phyloP scores from a whole-genome alignment of 371 early-diverging fungal genomes.

The Haplosporangium sp. region DNA sequence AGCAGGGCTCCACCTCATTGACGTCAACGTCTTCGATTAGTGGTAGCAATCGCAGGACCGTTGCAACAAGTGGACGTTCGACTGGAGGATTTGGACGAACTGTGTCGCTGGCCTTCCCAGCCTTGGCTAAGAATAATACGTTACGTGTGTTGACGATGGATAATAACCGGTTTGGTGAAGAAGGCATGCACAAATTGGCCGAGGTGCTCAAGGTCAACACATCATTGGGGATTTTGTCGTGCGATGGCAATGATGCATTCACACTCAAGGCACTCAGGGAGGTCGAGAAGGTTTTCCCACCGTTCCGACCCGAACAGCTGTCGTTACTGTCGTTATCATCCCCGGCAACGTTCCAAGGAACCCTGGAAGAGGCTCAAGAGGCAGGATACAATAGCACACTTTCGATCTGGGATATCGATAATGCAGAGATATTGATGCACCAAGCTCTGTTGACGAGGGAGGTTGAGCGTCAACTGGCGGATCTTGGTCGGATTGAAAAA shows the following conservation, averaged over 20 bases:
- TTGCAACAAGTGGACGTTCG: constrained; percentile 6
- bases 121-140: constrained; percentile 24
- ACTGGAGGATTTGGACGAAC: constrained; percentile 41
- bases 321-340: neutral
- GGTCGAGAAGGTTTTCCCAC: constrained; percentile 31
- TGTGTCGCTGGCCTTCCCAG: constrained; percentile 33
- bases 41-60: neutral
- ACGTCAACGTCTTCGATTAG: neutral
- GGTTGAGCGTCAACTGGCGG: constrained; percentile 23
- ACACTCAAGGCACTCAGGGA: constrained; percentile 35
- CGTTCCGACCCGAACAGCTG: neutral
- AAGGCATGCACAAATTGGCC: constrained; percentile 29
- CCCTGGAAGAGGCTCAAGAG: constrained; percentile 32
- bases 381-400: constrained; percentile 45
- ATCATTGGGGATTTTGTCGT: constrained; percentile 20
- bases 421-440: constrained; percentile 34
- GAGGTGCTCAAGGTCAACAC: constrained; percentile 28
- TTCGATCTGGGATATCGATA: constrained; percentile 21
- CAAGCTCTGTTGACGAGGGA: constrained; percentile 24
- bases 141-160: constrained; percentile 37
- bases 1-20: neutral
- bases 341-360: constrained; percentile 18
- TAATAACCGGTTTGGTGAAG: constrained; percentile 45
- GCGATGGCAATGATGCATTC: constrained; percentile 49
- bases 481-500: constrained; percentile 18